phyloP scores from a whole-genome alignment of 2,329 filamentous ascomycete species.

The Aspergillus novofumigatus region DNA sequence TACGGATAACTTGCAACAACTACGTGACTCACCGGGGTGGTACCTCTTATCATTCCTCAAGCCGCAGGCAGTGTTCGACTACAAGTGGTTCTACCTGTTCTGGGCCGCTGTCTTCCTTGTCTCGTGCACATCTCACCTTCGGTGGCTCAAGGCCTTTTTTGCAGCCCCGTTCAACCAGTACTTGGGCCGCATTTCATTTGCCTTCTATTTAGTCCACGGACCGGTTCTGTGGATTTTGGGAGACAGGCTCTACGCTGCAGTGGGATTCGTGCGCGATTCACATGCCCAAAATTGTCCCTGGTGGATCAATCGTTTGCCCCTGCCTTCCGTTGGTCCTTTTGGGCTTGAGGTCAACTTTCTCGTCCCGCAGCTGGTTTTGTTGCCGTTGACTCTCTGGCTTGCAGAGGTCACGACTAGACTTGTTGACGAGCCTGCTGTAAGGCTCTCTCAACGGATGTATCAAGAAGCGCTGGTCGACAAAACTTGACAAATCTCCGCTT shows the following conservation, averaged over 20 bases:
- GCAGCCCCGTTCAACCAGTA: constrained; percentile 58
- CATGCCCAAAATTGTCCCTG: constrained; percentile 50
- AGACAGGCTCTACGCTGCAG: constrained; percentile 60
- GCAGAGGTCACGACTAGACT: too few relatives aligned
- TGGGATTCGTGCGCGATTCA: constrained; percentile 51
- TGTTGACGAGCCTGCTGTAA: too few relatives aligned
- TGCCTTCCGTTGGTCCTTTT: too few relatives aligned
- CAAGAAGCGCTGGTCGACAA: too few relatives aligned
- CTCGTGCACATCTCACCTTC: constrained; percentile 53
- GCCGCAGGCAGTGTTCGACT: constrained; percentile 61
- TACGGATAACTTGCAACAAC: constrained; percentile 44
- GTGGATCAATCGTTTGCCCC: constrained; percentile 53
- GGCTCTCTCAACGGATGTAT: too few relatives aligned
- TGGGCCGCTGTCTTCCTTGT: constrained; percentile 57
- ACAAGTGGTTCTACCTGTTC: constrained; percentile 66
- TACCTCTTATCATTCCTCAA: constrained; percentile 58
- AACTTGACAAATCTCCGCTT: too few relatives aligned
- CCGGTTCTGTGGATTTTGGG: constrained; percentile 58
- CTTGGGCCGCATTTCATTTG: constrained; percentile 59
- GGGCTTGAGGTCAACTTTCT: too few relatives aligned
- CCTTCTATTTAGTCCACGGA: constrained; percentile 62
- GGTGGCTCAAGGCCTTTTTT: constrained; percentile 56
- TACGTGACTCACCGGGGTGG: constrained; percentile 58
- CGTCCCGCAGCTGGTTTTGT: too few relatives aligned
- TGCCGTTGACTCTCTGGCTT: too few relatives aligned